Base-by-base conservation (phyloP, 2,329 filamentous ascomycete species). In the Fusarium graminum region DNA sequence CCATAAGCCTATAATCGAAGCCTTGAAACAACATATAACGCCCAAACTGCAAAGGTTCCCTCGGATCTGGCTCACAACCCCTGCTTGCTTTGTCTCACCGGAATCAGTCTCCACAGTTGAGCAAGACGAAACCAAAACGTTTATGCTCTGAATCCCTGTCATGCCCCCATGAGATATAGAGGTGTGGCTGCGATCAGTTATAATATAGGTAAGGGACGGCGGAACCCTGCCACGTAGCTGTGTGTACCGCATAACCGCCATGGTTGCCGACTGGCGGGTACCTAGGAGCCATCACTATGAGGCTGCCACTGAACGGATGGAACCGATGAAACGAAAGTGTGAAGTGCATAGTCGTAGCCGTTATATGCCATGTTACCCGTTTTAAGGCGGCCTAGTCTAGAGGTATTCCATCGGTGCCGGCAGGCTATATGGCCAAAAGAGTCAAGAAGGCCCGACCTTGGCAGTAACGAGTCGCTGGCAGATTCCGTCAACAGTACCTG, bases 181-280 rank as follows among this genome's bases (percentile, higher is more conserved):
- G 47, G 59, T 51, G 57, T 52, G 55, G 46, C 53, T 41, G 52
- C 52, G 61, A 56, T 57, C 36, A 39, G 43, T 52, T 61, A 50
- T 67, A 46, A 63, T 68, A 68, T 68, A 68, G 57, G 65, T 50
- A 42, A 39, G 39, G 49, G 43, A 62, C 40, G 51, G 65, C 65
- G 50, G 49, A 52, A 59, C 57, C 44, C 63, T 68, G 65, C 65
- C 65, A 68, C 65, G 65, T 68, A 69, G 61, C 61, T 57, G 41
- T 50, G 25, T 44, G 43, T 32, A 44, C 65, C 56, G 65, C 34
- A 52, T 57, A 60, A 49, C 63, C 43, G 57, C 57, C 52, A 49
- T 55, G 28, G 53, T 36, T 66, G 50, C 65, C 61, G 65, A 67
- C 65, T 69, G 65, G 62, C 39, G 52, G 65, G 59, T 40, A 57